A percentile compares a stretch with the other conserved stretches of the same genome.
These are phyloP conservation scores for Phytophthora aleatoria DNA, from an alignment of 352 stramenopile genomes.

Conservation along the genomic window DNA sequence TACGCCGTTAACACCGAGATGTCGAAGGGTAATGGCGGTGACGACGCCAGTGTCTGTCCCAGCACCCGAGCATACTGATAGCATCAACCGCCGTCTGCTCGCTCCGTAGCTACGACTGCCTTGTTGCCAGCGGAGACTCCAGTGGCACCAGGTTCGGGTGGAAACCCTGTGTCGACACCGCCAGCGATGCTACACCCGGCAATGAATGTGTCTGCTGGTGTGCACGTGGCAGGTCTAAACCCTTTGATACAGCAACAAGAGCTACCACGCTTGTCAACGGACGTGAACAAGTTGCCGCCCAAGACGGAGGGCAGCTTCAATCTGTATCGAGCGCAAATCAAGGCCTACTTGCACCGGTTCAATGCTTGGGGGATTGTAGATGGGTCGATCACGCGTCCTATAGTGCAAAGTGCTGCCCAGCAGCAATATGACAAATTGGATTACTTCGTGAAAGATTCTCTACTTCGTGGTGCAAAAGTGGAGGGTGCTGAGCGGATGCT, in stretches of 20 bases:
- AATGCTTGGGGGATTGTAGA: background rate
- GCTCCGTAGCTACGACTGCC: background rate
- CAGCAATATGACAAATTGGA: background rate
- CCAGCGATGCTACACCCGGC: background rate
- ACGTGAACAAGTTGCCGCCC: background rate
- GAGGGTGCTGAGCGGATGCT: background rate
- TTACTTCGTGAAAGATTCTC: background rate
- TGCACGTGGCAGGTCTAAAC: background rate
- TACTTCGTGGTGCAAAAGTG: background rate
- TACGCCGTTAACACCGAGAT: background rate
- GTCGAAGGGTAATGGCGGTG: background rate
- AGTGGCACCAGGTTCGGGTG: background rate
- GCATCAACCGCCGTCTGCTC: background rate
- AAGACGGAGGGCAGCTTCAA: conserved; percentile 1
- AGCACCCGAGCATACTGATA: background rate
- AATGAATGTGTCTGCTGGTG: background rate
- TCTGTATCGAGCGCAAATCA: background rate
- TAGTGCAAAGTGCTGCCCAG: background rate
- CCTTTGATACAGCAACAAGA: background rate
- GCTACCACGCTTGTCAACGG: background rate
- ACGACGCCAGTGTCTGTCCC: background rate
- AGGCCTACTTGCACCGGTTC: background rate
- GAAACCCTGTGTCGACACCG: no score
- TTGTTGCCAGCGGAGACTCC: background rate
- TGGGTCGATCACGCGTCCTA: background rate